phyloP scores from a whole-genome alignment of 163 green algal species.

The Volvox carteri region DNA sequence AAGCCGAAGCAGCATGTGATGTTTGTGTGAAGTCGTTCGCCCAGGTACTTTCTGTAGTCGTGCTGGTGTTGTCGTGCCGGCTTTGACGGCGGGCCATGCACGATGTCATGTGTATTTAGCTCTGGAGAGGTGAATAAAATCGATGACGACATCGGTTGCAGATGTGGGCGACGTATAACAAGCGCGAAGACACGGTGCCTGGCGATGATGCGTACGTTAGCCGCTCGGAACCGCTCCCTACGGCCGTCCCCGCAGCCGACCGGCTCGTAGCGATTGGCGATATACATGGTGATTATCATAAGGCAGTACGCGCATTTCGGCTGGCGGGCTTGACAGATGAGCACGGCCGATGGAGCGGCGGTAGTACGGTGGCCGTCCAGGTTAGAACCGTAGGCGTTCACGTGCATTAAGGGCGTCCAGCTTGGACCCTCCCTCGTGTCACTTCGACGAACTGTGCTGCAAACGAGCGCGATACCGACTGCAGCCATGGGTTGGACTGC shows the following conservation, averaged over 20 bases:
- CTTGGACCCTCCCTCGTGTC: no score
- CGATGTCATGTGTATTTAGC: neutral
- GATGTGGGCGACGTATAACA: conserved; percentile 41
- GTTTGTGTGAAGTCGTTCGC: conserved; percentile 18
- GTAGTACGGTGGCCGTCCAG: conserved; percentile 81
- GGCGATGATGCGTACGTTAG: conserved; percentile 4
- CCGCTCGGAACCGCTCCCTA: conserved; percentile 32
- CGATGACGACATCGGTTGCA: neutral
- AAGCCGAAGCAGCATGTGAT: conserved; percentile 6
- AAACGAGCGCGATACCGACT: no score
- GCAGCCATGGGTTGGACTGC: no score
- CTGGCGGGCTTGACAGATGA: conserved; percentile 85
- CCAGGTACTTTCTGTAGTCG: neutral
- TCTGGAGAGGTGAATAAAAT: neutral
- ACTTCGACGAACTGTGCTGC: no score
- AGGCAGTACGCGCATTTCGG: conserved; percentile 76
- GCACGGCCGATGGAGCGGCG: conserved; percentile 82
- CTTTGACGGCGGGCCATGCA: neutral
- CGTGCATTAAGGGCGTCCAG: no score
- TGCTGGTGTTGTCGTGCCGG: neutral
- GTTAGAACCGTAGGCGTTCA: conserved; percentile 46
- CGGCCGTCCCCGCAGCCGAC: conserved; percentile 60
- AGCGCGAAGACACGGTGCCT: neutral
- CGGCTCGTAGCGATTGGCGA: conserved; percentile 90
- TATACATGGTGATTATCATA: conserved; percentile 85